Percentiles rank a stretch among this genome's conserved stretches.
Conservation (phyloP, 306 rosid species). For the Medicago truncatula region DNA sequence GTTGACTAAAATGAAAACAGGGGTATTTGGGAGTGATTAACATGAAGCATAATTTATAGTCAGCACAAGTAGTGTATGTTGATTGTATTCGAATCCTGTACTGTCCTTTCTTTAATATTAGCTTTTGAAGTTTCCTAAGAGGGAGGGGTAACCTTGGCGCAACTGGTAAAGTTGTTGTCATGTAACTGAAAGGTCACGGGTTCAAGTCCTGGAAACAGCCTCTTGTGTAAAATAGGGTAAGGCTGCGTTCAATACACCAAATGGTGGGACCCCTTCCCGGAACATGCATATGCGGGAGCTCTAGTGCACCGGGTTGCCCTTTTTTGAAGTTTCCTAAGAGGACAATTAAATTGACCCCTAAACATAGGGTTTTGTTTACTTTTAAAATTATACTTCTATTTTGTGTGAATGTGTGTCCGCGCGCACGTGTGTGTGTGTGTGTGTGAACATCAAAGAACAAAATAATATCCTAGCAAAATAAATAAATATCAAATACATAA, state of each 20-base stretch:
- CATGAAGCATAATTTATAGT: slow-evolving; percentile 8
- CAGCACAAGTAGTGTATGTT: slow-evolving; percentile 1
- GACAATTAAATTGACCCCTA: not conserved
- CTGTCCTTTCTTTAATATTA: not conserved
- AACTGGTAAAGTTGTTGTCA: too few relatives aligned
- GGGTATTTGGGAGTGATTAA: slow-evolving; percentile 8
- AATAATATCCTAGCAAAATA: too few relatives aligned
- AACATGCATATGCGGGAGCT: too few relatives aligned
- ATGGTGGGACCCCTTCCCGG: too few relatives aligned
- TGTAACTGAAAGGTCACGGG: too few relatives aligned
- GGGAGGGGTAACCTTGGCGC: too few relatives aligned
- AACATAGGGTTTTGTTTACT: not conserved
- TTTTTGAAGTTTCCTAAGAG: not conserved
- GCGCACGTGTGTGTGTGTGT: too few relatives aligned
- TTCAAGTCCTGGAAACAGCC: too few relatives aligned
- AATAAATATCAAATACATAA: not conserved
- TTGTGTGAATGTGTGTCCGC: not conserved
- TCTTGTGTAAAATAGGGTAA: too few relatives aligned
- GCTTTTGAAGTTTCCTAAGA: not conserved
- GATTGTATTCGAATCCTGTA: not conserved
- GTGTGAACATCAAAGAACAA: too few relatives aligned
- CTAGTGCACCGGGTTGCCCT: too few relatives aligned
- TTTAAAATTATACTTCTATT: not conserved
- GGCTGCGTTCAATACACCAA: too few relatives aligned
- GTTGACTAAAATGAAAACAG: slow-evolving; percentile 11